Percentiles rank a stretch among this genome's conserved stretches.
Conservation (phyloP, 148 eudicot species). For the Persicaria maculosa region DNA sequence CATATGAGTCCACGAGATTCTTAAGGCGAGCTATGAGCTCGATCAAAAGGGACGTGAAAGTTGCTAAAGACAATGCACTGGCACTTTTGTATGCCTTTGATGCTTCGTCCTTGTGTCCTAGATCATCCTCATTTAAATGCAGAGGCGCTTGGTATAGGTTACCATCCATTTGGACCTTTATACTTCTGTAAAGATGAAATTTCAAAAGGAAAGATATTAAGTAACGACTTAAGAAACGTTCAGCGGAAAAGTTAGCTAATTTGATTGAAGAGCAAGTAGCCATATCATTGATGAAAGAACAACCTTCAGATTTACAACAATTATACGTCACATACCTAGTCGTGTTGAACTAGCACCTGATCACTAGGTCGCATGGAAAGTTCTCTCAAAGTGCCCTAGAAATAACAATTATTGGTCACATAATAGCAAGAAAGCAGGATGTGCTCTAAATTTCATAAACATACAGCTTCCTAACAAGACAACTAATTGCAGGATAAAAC, state of each 20-base stretch:
- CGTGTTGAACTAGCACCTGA: neutral
- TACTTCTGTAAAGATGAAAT: constrained; percentile 52
- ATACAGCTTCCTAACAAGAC: neutral
- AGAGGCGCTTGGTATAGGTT: neutral
- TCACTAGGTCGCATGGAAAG: constrained; percentile 1
- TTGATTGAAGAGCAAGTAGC: neutral
- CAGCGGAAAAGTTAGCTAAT: neutral
- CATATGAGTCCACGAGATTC: constrained; percentile 39
- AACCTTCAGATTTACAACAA: neutral
- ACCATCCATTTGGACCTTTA: constrained; percentile 93
- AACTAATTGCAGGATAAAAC: neutral
- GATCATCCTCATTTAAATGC: neutral
- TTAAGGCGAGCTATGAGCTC: constrained; percentile 59
- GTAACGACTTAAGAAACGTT: neutral
- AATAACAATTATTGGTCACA: neutral
- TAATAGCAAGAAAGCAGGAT: neutral
- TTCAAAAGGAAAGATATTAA: constrained; percentile 10
- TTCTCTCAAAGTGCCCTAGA: constrained; percentile 1
- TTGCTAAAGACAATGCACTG: constrained; percentile 44
- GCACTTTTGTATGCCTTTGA: constrained; percentile 31
- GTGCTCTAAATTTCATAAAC: neutral
- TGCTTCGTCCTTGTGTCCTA: neutral
- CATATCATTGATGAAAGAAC: neutral
- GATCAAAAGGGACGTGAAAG: constrained; percentile 41
- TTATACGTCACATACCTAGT: neutral